Conservation (phyloP, 169 alveolate species). For the Cystoisospora suis region DNA sequence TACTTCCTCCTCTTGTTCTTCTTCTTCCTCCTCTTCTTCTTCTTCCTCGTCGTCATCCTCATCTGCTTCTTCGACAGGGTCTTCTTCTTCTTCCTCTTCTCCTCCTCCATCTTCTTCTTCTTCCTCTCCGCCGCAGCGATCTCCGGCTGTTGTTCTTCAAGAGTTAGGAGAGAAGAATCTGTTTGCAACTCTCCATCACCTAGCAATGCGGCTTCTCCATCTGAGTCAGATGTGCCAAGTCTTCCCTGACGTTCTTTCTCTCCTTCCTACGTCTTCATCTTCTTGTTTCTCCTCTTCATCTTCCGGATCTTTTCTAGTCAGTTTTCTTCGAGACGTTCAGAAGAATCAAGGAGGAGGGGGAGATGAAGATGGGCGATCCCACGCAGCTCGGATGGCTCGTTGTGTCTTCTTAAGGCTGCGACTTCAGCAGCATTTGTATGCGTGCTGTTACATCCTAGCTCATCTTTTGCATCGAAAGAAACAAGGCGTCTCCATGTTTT, state of each 20-base stretch:
- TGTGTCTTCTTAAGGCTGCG: constrained; percentile 11
- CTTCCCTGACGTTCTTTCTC: background rate
- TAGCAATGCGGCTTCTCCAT: background rate
- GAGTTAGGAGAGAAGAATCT: constrained; percentile 12
- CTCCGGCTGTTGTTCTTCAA: background rate
- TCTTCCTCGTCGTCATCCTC: no score
- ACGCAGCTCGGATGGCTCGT: constrained; percentile 9
- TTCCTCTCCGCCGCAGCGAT: no score
- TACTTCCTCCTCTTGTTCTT: no score
- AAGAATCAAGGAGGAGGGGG: background rate
- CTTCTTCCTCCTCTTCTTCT: no score
- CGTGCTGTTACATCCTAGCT: constrained; percentile 53
- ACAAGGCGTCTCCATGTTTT: background rate
- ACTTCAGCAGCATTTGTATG: constrained; percentile 59
- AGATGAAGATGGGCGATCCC: background rate
- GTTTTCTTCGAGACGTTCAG: background rate
- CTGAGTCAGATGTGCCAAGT: background rate
- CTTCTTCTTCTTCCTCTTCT: no score
- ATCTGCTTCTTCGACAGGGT: no score
- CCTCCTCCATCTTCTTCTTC: no score
- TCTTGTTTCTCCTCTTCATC: no score
- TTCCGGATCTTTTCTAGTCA: background rate
- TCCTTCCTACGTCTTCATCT: no score
- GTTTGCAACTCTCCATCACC: background rate
- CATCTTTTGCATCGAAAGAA: constrained; percentile 50